A percentile compares a stretch with the other conserved stretches of the same genome.
Evolutionary conservation across 1,284 basidiomycete species (phyloP).

Genomic region (Trametes sp.): DNA sequence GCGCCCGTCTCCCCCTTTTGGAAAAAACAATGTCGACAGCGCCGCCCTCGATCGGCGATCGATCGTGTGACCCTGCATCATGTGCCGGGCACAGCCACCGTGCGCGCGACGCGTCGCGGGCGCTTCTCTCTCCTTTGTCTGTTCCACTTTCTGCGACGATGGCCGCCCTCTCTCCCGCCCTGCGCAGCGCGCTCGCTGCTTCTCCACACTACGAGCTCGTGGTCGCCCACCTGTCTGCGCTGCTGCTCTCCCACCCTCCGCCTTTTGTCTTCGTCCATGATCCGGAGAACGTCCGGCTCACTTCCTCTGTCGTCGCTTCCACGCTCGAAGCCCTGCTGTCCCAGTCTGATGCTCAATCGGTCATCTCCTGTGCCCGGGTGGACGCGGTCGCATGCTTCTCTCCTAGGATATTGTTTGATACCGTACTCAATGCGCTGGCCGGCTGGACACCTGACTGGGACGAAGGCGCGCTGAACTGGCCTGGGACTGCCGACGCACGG

Average conservation of each 20-base stretch:
- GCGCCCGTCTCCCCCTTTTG: slow-evolving; percentile 6
- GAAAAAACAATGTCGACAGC: slow-evolving; percentile 20
- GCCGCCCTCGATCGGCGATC: slow-evolving; percentile 10
- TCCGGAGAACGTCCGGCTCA: slow-evolving; percentile 57
- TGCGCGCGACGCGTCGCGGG: slow-evolving; percentile 10
- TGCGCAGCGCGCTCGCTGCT: slow-evolving; percentile 16
- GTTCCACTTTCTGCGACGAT: background rate
- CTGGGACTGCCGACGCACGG: slow-evolving; percentile 38
- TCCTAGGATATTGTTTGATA: slow-evolving; percentile 72
- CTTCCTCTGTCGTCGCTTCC: slow-evolving; percentile 50
- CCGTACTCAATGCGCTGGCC: slow-evolving; percentile 66
- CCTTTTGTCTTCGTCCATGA: slow-evolving; percentile 79
- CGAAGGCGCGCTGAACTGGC: slow-evolving; percentile 68
- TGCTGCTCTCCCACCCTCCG: slow-evolving; percentile 61
- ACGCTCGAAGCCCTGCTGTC: slow-evolving; percentile 43
- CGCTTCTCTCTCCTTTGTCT: background rate
- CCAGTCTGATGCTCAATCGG: slow-evolving; percentile 24
- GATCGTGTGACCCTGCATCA: slow-evolving; percentile 13
- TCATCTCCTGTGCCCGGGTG: slow-evolving; percentile 51
- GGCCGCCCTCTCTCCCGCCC: slow-evolving; percentile 14
- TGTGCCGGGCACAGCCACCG: slow-evolving; percentile 11
- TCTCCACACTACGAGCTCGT: slow-evolving; percentile 45
- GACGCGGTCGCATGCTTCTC: slow-evolving; percentile 75
- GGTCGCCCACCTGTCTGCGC: slow-evolving; percentile 50
- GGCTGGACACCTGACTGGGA: slow-evolving; percentile 62